Percentiles rank a stretch among this genome's conserved stretches.
These are phyloP conservation scores for Bacidia rubella DNA, from an alignment of 495 filamentous ascomycete species.

Conservation along the genomic window DNA sequence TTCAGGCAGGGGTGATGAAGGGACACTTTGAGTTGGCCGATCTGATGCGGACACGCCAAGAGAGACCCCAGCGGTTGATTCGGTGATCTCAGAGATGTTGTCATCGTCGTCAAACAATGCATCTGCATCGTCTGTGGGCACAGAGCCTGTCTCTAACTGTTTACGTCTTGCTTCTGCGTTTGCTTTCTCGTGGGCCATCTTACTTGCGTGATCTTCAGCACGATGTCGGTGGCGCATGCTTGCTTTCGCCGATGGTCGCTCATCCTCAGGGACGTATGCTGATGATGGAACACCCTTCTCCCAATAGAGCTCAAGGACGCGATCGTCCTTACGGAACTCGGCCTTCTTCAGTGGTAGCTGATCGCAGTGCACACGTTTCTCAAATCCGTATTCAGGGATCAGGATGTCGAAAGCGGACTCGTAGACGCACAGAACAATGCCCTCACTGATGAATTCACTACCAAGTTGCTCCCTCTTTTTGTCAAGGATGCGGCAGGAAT, in stretches of 20 bases:
- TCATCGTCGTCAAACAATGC: constrained; percentile 80
- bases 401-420: constrained; percentile 97
- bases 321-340: constrained; percentile 89
- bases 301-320: constrained; percentile 93
- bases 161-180: constrained; percentile 75
- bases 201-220: constrained; percentile 64
- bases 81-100: constrained; percentile 69
- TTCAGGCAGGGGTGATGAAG: constrained; percentile 76
- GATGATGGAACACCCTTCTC: constrained; percentile 97
- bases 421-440: constrained; percentile 93
- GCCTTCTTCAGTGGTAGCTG: constrained; percentile 97
- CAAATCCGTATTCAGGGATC: constrained; percentile 95
- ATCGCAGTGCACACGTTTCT: constrained; percentile 98
- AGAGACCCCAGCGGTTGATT: constrained; percentile 74
- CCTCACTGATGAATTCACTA: constrained; percentile 90
- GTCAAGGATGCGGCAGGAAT: constrained; percentile 90
- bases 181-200: constrained; percentile 65
- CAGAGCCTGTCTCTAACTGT: constrained; percentile 84
- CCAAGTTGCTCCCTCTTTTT: constrained; percentile 70
- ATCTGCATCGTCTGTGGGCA: constrained; percentile 79
- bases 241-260: constrained; percentile 68
- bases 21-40: constrained; percentile 90
- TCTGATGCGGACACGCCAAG: constrained; percentile 46
- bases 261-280: constrained; percentile 91
- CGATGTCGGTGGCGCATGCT: constrained; percentile 41